Evolutionary conservation across 2,329 filamentous ascomycete species (phyloP), one percentile per base, ranked within the genome.

Genomic region (Diaporthe citri): DNA sequence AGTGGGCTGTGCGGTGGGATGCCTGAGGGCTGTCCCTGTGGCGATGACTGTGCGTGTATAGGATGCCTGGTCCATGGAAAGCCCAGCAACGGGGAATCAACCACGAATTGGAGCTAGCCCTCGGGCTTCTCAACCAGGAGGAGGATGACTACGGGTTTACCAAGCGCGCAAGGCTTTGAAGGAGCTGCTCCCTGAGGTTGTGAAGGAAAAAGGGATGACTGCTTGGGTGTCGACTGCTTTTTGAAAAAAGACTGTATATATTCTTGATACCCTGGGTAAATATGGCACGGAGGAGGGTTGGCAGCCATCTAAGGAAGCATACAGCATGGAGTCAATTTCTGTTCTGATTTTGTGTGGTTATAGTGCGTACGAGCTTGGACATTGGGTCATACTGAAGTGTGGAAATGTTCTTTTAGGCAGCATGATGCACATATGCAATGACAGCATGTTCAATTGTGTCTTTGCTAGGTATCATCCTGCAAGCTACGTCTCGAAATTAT

Each of bases 1-100:
- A 72, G 67, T 15, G 75, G 75, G 34, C 57, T 76, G 55, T 76
- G 75, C 41, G 75, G 72, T 6, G 75, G 75, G 6, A 66, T 74
- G 46, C 67, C 72, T 4, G 75, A 74, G 13, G 75, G 72, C 3
- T 92, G 90, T 78, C 88, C 87, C 0, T 92, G 90, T 73, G 90
- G 90, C 12, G 89, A 91, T 74, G 89, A 90, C 76, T 92, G 90
- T 74, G 84, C 88, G 76, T 92, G 90, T 77, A 81, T 90, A 3
- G 90, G 89, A 5, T 91, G 90, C 77, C 84, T 86, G 67, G 89
- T 91, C 69, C 90, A 91, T 46, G 57, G 71, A 72, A 84, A 83
- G 41, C 69, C 75, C 25, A 52, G 34, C 10, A 60, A 66, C n/a
- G 59, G 51, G 2, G 28, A 71, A 28, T 17, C 48, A 8, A 9